Percentiles rank a stretch among this genome's conserved stretches.
Evolutionary conservation across 148 eudicot species (phyloP).

Genomic region (Agrostemma githago): DNA sequence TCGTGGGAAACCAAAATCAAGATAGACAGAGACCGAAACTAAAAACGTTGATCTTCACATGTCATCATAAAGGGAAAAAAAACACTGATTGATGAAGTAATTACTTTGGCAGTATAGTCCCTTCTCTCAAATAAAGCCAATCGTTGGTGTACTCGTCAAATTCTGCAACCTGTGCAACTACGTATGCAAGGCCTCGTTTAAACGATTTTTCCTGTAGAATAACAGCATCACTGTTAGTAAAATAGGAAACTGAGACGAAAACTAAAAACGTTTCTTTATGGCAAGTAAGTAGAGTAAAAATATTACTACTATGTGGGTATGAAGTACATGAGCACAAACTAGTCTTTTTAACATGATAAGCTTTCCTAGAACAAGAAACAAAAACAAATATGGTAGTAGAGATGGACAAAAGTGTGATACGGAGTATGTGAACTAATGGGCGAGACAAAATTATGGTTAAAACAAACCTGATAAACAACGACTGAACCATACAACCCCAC

Average conservation of each 20-base stretch:
- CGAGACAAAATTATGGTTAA: neutral
- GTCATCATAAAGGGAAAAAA: neutral
- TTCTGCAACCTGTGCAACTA: slow-evolving; percentile 88
- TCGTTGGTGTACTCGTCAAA: slow-evolving; percentile 97
- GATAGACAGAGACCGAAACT: neutral
- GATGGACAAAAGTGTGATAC: no score
- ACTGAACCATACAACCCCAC: slow-evolving; percentile 75
- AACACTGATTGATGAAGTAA: slow-evolving; percentile 18
- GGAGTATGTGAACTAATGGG: no score
- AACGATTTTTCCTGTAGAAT: slow-evolving; percentile 80
- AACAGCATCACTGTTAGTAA: slow-evolving; percentile 10
- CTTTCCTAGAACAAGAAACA: no score
- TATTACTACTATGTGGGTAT: no score
- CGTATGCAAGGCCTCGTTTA: slow-evolving; percentile 68
- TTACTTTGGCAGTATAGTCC: slow-evolving; percentile 90
- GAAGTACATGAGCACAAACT: no score
- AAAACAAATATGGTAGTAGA: no score
- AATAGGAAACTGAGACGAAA: neutral
- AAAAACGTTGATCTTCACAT: slow-evolving; percentile 1
- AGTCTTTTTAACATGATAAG: no score
- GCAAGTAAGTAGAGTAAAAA: no score
- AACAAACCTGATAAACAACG: slow-evolving; percentile 74
- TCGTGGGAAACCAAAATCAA: neutral
- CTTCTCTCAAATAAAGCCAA: slow-evolving; percentile 93
- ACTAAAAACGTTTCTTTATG: neutral